These are phyloP conservation scores for Pythium myriotylum DNA, from an alignment of 352 stramenopile genomes.

Conservation along the genomic window DNA sequence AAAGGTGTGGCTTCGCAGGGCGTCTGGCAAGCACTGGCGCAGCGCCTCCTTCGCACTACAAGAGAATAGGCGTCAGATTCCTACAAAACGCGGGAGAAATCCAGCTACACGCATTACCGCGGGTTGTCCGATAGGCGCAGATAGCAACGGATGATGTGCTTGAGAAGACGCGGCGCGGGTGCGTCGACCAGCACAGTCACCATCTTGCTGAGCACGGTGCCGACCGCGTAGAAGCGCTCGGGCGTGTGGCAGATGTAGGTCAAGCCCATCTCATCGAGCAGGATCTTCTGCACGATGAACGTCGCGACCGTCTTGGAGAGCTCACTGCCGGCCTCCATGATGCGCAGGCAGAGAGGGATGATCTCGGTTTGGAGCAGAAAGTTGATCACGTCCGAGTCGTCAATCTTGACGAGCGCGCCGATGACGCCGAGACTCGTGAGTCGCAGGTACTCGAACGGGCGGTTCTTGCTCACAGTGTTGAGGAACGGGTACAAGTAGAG, in stretches of 20 bases:
- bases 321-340: slow-evolving; percentile 99
- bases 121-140: slow-evolving; percentile 92
- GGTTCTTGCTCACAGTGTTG: slow-evolving; percentile 98
- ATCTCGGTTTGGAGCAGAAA: slow-evolving; percentile 99
- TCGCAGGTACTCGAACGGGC: slow-evolving; percentile 98
- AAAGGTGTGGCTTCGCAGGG: slow-evolving; percentile 96
- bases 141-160: slow-evolving; percentile 99
- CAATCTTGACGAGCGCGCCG: slow-evolving; percentile 99
- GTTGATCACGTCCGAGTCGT: slow-evolving; percentile 98
- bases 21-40: slow-evolving; percentile 93
- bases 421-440: slow-evolving; percentile 98
- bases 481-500: slow-evolving; percentile 99
- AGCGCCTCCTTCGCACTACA: slow-evolving; percentile 95
- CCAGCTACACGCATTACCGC: slow-evolving; percentile 17
- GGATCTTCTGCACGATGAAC: slow-evolving; percentile 99
- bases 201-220: slow-evolving; percentile 97
- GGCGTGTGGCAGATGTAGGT: slow-evolving; percentile 99
- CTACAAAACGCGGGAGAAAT: not conserved
- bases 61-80: not conserved
- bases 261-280: slow-evolving; percentile 98
- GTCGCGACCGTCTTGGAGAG: slow-evolving; percentile 99
- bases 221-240: slow-evolving; percentile 91
- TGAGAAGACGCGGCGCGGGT: slow-evolving; percentile 95
- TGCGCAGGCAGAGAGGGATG: slow-evolving; percentile 98
- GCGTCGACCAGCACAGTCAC: slow-evolving; percentile 92